Base-by-base conservation (phyloP, 805 yeast genomes). In the Ogataea angusta region DNA sequence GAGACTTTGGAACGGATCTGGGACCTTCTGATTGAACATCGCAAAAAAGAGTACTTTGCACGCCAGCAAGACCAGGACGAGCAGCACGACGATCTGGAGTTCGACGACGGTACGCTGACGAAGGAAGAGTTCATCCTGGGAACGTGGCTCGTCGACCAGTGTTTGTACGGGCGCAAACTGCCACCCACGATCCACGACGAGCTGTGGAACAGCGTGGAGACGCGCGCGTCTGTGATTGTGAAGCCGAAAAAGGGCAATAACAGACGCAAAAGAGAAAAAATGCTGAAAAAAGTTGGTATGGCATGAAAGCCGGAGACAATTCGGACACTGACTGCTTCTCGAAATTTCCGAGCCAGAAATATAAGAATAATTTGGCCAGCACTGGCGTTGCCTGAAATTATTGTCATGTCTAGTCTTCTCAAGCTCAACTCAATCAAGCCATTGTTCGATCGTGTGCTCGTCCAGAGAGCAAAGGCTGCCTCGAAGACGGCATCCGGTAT, bases 81-180 rank as follows among this genome's bases (percentile, higher is more conserved):
- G 8, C 70, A 75, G 25, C 37, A 32, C 16, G 40, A 78, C 16
- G 42, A 48, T 82, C 21, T 87, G 88, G 88, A 75, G 76, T 34
- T 68, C 83, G 52, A 68, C 33, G 93, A 85, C 58, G 95, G 95
- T 0, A 76, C 85, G 1, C 66, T 93, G 40, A 83, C 81, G 50
- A 76, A 86, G 46, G 82, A 80, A 26, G 91, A 90, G 48, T 93
- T 93, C 54, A 66, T 91, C 23, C 91, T 90, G n/a, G 99, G 99
- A 0, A 90, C 86, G 85, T 93, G 99, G 99, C 64, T 90, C 4
- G 90, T 93, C 2, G 99, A 93, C 61, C 99, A 93, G 63, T 86
- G 96, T 57, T 69, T 93, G 10, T 93, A 91, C 58, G 99, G 99
- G 0, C 71, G 95, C 28, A 93, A 93, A 59, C 66, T 93, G 35